Evolutionary conservation across 768 basidiomycete genomes (phyloP).

Genomic region (Lanmaoa pseudosensibilis): DNA sequence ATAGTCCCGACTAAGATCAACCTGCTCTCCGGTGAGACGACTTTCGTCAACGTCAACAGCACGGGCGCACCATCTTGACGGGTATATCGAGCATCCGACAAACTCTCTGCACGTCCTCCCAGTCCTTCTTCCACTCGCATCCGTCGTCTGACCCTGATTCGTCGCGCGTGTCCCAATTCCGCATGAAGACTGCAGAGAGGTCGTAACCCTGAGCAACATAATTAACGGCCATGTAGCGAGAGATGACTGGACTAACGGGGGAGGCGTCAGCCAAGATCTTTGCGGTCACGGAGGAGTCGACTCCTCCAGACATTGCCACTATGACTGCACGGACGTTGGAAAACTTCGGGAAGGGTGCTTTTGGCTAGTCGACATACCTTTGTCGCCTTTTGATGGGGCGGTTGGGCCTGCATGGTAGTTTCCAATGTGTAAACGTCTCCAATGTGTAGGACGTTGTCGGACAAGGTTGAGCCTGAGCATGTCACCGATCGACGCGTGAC

Average conservation of each 20-base stretch:
- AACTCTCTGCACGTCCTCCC: conserved; percentile 84
- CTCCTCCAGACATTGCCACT: conserved; percentile 93
- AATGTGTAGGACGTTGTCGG: conserved; percentile 9
- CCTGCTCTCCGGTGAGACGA: conserved; percentile 38
- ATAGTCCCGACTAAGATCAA: conserved; percentile 88
- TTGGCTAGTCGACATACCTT: conserved; percentile 12
- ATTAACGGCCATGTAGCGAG: not conserved
- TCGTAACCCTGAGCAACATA: conserved; percentile 60
- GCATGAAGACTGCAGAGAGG: conserved; percentile 89
- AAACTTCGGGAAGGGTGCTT: not conserved
- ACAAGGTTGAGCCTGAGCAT: conserved; percentile 14
- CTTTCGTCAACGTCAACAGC: not conserved
- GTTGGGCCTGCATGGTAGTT: conserved; percentile 18
- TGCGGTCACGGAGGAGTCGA: conserved; percentile 92
- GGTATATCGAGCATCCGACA: conserved; percentile 72
- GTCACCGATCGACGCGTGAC: not conserved
- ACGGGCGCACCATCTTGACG: conserved; percentile 58
- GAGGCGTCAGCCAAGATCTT: conserved; percentile 56
- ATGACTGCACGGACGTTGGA: conserved; percentile 52
- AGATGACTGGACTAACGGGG: conserved; percentile 42
- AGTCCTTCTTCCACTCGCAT: conserved; percentile 96
- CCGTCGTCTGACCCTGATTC: conserved; percentile 77
- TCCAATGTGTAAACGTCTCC: conserved; percentile 4
- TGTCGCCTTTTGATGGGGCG: conserved; percentile 29
- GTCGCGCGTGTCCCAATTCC: conserved; percentile 91